Evolutionary conservation across 2,329 filamentous ascomycete genomes (phyloP).

Genomic region (Parastagonospora nodorum): DNA sequence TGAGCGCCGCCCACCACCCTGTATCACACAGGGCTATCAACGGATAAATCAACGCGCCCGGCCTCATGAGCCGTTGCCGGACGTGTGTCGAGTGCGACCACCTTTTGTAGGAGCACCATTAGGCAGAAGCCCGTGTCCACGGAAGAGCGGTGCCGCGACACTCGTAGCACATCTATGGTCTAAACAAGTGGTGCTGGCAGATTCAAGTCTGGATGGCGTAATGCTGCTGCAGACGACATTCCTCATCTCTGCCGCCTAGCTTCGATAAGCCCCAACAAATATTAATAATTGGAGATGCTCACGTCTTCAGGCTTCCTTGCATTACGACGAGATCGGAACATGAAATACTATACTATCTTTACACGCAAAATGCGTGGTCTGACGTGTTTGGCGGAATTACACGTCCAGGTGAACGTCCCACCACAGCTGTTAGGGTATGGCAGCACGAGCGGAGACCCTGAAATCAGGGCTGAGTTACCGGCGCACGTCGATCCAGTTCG

Average conservation of each 20-base stretch:
- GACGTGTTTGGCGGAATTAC: not conserved
- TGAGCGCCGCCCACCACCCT: slow-evolving; percentile 17
- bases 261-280: too few species aligned
- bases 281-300: too few species aligned
- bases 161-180: not conserved
- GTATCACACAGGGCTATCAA: slow-evolving; percentile 21
- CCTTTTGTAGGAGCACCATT: slow-evolving; percentile 26
- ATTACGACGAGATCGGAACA: too few species aligned
- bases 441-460: slow-evolving; percentile 22
- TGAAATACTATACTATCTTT: not conserved
- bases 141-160: slow-evolving; percentile 3
- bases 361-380: not conserved
- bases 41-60: slow-evolving; percentile 24
- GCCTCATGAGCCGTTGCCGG: slow-evolving; percentile 29
- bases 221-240: not conserved
- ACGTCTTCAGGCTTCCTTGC: too few species aligned
- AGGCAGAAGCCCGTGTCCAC: slow-evolving; percentile 11
- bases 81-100: slow-evolving; percentile 25
- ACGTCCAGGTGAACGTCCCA: not conserved
- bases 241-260: too few species aligned
- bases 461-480: slow-evolving; percentile 16
- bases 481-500: slow-evolving; percentile 16
- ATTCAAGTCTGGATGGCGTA: not conserved
- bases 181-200: too few species aligned
- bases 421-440: too few species aligned